These are phyloP conservation scores for Hibiscus trionum DNA, from an alignment of 345 rosid species.

Conservation along the genomic window DNA sequence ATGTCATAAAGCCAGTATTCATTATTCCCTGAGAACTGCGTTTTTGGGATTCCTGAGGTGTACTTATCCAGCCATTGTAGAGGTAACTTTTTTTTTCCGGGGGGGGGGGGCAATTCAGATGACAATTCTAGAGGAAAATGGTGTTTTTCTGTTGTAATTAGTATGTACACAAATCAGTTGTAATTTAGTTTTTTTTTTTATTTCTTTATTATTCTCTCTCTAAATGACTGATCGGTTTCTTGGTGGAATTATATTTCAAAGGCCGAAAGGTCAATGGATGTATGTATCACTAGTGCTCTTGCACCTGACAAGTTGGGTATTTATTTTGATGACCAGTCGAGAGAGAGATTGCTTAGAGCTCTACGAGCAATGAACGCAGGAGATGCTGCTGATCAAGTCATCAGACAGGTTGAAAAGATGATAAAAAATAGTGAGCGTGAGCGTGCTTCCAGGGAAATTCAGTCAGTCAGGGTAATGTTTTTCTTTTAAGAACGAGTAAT, in stretches of 20 bases:
- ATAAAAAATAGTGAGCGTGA: conserved; percentile 78
- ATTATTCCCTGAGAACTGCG: conserved; percentile 82
- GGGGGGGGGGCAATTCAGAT: background rate
- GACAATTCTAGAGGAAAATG: background rate
- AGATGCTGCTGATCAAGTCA: conserved; percentile 91
- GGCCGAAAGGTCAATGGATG: background rate
- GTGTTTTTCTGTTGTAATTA: background rate
- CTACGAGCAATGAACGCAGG: conserved; percentile 86
- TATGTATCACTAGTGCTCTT: background rate
- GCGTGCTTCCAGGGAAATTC: conserved; percentile 77
- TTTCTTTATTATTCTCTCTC: background rate
- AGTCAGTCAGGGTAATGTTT: conserved; percentile 52
- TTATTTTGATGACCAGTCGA: conserved; percentile 48
- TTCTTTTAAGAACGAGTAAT: background rate
- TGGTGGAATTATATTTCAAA: conserved; percentile 2
- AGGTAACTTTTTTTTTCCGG: conserved; percentile 37
- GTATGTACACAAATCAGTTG: background rate
- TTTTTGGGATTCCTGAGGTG: conserved; percentile 90
- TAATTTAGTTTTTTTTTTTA: background rate
- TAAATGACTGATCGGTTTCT: background rate
- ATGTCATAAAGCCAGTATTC: conserved; percentile 64
- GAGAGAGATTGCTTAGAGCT: conserved; percentile 74
- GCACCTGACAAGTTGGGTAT: conserved; percentile 10
- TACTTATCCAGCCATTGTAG: conserved; percentile 55
- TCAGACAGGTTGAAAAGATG: conserved; percentile 88